Evolutionary conservation across 2,329 filamentous ascomycete species (phyloP).

Genomic region (Pseudonectria foliicola): DNA sequence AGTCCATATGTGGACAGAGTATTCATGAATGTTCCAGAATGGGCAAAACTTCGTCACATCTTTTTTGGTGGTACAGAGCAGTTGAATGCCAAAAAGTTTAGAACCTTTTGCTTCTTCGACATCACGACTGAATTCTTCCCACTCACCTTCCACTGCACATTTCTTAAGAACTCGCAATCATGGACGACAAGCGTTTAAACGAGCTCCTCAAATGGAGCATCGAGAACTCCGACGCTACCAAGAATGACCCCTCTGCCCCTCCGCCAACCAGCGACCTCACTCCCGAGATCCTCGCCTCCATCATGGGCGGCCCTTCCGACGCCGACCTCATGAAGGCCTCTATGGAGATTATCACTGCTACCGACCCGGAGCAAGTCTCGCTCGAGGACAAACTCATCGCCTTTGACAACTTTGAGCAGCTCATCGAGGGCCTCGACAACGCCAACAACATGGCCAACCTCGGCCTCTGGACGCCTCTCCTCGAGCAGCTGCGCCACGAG

Average conservation of each 20-base stretch:
- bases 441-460: constrained; percentile 85
- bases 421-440: constrained; percentile 90
- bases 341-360: constrained; percentile 66
- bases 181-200: constrained; percentile 56
- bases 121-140: constrained; percentile 4
- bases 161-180: constrained; percentile 20
- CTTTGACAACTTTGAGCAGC: constrained; percentile 91
- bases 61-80: constrained; percentile 3
- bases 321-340: constrained; percentile 84
- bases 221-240: constrained; percentile 36
- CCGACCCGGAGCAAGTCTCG: constrained; percentile 49
- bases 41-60: constrained; percentile 20
- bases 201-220: constrained; percentile 73
- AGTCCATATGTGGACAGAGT: constrained; percentile 19
- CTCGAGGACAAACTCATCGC: constrained; percentile 73
- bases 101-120: background rate
- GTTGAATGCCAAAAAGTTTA: constrained; percentile 11
- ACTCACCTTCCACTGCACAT: constrained; percentile 1
- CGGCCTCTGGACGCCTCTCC: constrained; percentile 73
- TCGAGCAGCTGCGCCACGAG: constrained; percentile 59
- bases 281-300: constrained; percentile 61
- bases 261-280: constrained; percentile 44
- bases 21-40: constrained; percentile 38
- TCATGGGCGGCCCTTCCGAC: constrained; percentile 82
- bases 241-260: constrained; percentile 23